Conservation (phyloP, 345 rosid genomes). For the Citrus trifoliata region DNA sequence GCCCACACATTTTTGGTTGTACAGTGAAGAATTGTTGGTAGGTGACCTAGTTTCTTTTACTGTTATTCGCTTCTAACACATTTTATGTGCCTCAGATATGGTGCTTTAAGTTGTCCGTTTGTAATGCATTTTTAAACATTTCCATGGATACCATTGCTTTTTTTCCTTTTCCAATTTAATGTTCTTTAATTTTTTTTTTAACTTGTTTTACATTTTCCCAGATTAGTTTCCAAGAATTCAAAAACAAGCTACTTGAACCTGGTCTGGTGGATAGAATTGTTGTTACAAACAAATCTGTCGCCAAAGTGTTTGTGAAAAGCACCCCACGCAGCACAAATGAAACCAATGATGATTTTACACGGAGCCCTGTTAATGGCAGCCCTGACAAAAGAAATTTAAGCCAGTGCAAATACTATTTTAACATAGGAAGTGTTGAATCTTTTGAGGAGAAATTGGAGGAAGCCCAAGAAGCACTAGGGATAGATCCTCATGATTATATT, state of each 20-base stretch:
- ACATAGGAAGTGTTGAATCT: constrained; percentile 47
- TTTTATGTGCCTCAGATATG: not conserved
- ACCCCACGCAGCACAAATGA: constrained; percentile 12
- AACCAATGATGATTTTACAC: constrained; percentile 22
- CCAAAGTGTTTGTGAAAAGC: constrained; percentile 41
- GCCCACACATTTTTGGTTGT: not conserved
- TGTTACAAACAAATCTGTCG: constrained; percentile 50
- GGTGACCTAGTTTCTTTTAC: not conserved
- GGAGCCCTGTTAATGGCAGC: constrained; percentile 16
- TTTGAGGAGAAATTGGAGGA: constrained; percentile 56
- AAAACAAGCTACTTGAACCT: constrained; percentile 50
- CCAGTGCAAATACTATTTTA: constrained; percentile 37
- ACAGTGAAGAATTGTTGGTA: not conserved
- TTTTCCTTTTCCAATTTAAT: not conserved
- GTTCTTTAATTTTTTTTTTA: not conserved
- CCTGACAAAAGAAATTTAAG: constrained; percentile 22
- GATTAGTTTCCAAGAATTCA: constrained; percentile 63
- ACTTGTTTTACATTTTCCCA: constrained; percentile 18
- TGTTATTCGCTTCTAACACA: not conserved
- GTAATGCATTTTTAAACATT: not conserved
- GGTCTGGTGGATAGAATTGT: constrained; percentile 49
- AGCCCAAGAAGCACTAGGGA: constrained; percentile 43
- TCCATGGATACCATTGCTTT: too few relatives aligned
- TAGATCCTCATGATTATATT: constrained; percentile 42
- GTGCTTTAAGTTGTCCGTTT: not conserved